Conservation (phyloP, 805 yeast species). For the Saturnispora kantuleensis region DNA sequence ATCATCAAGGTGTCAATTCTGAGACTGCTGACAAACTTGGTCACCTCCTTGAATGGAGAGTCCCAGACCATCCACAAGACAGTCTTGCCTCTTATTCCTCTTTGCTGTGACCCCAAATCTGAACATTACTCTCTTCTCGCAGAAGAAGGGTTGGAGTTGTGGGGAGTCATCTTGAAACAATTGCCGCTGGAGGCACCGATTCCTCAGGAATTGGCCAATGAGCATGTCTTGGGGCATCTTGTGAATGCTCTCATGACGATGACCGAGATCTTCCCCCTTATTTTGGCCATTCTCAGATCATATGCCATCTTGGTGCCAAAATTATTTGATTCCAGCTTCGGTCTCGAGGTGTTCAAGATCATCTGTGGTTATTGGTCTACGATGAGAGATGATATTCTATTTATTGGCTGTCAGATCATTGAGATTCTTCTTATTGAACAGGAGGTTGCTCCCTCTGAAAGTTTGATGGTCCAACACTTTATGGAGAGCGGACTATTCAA, state of each 20-base stretch:
- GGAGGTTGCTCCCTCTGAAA: conserved; percentile 10
- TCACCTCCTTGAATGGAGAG: conserved; percentile 44
- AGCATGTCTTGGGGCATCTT: conserved; percentile 36
- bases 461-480: conserved; percentile 20
- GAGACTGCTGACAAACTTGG: conserved; percentile 49
- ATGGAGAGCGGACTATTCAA: conserved; percentile 37
- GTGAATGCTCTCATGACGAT: conserved; percentile 53
- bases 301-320: conserved; percentile 44
- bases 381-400: conserved; percentile 64
- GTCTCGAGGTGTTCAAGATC: conserved; percentile 35
- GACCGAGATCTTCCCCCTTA: conserved; percentile 63
- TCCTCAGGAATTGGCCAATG: conserved; percentile 31
- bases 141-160: conserved; percentile 82
- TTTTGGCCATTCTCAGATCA: conserved; percentile 53
- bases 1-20: conserved; percentile 42
- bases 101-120: conserved; percentile 54
- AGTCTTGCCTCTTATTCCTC: conserved; percentile 52
- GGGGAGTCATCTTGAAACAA: conserved; percentile 62
- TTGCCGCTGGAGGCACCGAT: conserved; percentile 33
- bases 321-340: conserved; percentile 30
- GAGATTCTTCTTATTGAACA: conserved; percentile 38
- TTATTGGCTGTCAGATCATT: conserved; percentile 41
- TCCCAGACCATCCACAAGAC: conserved; percentile 41
- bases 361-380: conserved; percentile 44
- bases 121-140: conserved; percentile 46